Evolutionary conservation across 371 early-diverging fungal genomes (phyloP).

Genomic region (Haplosporangium sp.): DNA sequence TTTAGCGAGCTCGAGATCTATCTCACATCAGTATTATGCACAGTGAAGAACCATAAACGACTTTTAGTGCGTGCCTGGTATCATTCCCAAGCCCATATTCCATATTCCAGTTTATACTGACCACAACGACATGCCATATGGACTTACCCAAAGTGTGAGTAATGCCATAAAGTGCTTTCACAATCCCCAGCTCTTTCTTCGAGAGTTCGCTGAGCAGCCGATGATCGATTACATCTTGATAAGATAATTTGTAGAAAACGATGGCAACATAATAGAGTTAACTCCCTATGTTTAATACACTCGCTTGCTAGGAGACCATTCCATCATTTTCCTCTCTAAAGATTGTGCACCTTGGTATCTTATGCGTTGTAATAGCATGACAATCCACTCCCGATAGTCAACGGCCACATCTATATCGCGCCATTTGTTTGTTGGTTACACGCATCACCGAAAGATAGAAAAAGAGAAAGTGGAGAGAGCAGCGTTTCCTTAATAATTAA

Average conservation of each 20-base stretch:
- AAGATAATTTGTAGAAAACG: neutral
- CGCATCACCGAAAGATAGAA: neutral
- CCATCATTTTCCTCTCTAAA: neutral
- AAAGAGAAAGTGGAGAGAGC: neutral
- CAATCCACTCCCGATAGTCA: conserved; percentile 13
- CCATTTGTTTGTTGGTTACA: neutral
- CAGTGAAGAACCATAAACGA: too few species aligned
- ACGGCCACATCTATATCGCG: conserved; percentile 12
- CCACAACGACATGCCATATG: neutral
- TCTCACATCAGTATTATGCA: too few species aligned
- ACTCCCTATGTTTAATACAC: neutral
- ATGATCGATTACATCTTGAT: conserved; percentile 6
- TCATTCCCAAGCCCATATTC: conserved; percentile 6
- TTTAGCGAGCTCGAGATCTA: too few species aligned
- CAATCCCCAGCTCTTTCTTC: conserved; percentile 4
- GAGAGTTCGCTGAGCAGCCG: conserved; percentile 8
- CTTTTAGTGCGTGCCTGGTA: too few species aligned
- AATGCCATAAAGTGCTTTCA: conserved; percentile 4
- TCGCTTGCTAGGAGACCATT: neutral
- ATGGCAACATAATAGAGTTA: neutral
- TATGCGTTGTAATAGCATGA: conserved; percentile 16
- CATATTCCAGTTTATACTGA: conserved; percentile 21
- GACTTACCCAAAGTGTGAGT: conserved; percentile 9
- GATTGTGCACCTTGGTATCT: conserved; percentile 19
- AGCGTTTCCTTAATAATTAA: too few species aligned